phyloP scores from a whole-genome alignment of 1,284 basidiomycete species.

The Cutaneotrichosporon dermatis region DNA sequence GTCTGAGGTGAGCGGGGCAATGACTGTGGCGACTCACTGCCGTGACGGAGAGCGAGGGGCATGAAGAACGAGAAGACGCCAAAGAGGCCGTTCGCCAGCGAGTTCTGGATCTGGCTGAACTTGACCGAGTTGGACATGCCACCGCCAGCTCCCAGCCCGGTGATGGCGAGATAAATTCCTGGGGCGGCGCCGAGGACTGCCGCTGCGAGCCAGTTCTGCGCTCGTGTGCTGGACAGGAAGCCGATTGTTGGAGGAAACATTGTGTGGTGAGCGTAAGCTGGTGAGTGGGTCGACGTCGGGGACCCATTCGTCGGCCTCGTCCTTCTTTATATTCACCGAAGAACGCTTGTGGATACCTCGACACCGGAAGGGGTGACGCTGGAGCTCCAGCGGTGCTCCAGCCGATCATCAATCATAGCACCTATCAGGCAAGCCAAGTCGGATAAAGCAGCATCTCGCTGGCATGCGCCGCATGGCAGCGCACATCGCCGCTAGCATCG shows the following conservation, averaged over 20 bases:
- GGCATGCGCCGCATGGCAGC: no score
- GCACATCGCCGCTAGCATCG: no score
- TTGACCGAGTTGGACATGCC: background rate
- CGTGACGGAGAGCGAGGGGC: background rate
- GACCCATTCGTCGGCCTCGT: no score
- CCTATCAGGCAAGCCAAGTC: no score
- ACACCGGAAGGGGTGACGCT: no score
- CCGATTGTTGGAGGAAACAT: slow-evolving; percentile 2
- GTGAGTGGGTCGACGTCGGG: no score
- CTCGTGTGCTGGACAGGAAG: background rate
- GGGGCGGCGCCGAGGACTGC: background rate
- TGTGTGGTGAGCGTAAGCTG: no score
- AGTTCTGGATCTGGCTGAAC: background rate
- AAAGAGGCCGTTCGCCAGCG: slow-evolving; percentile 2
- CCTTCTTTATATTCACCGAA: no score
- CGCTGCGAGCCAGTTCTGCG: slow-evolving; percentile 2
- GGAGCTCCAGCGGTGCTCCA: no score
- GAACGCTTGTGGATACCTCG: no score
- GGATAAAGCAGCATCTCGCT: no score
- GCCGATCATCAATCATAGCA: no score
- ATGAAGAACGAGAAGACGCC: slow-evolving; percentile 2
- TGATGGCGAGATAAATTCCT: background rate
- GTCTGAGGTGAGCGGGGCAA: background rate
- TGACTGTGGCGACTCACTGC: background rate
- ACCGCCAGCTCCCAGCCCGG: slow-evolving; percentile 1